These are phyloP conservation scores for Leccinum subfulvum DNA, from an alignment of 1,284 basidiomycete genomes.

Conservation along the genomic window DNA sequence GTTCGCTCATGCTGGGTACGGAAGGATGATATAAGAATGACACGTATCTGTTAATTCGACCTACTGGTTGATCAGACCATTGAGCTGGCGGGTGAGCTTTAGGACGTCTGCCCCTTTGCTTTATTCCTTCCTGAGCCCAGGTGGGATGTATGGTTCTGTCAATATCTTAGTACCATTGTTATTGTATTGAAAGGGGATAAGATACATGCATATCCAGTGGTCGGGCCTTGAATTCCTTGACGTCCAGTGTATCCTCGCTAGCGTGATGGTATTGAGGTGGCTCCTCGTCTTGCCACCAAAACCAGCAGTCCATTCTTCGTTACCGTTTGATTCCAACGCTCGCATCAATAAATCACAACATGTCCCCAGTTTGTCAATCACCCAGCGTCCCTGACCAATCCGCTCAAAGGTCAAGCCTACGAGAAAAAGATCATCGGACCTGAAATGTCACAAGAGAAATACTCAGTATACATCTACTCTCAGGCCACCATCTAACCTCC, in stretches of 20 bases:
- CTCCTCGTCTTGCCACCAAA: too few relatives aligned
- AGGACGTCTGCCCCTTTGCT: constrained; percentile 47
- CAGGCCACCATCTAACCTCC: too few relatives aligned
- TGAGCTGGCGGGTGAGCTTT: constrained; percentile 78
- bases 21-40: constrained; percentile 3
- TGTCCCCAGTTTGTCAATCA: not conserved
- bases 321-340: constrained; percentile 46
- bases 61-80: constrained; percentile 87
- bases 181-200: not conserved
- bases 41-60: constrained; percentile 14
- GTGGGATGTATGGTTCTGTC: constrained; percentile 58
- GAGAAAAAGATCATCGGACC: constrained; percentile 55
- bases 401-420: constrained; percentile 54
- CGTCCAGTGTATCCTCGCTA: too few relatives aligned
- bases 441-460: too few relatives aligned
- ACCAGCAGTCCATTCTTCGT: too few relatives aligned
- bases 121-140: constrained; percentile 53
- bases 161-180: not conserved
- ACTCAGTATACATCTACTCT: too few relatives aligned
- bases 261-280: too few relatives aligned
- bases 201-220: constrained; percentile 27
- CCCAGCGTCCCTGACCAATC: constrained; percentile 7
- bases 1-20: constrained; percentile 75
- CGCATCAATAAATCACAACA: constrained; percentile 56
- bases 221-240: not conserved